Percentiles rank a stretch among this genome's conserved stretches.
Evolutionary conservation across 768 basidiomycete species (phyloP).

Genomic region (Kwoniella mangroviensis): DNA sequence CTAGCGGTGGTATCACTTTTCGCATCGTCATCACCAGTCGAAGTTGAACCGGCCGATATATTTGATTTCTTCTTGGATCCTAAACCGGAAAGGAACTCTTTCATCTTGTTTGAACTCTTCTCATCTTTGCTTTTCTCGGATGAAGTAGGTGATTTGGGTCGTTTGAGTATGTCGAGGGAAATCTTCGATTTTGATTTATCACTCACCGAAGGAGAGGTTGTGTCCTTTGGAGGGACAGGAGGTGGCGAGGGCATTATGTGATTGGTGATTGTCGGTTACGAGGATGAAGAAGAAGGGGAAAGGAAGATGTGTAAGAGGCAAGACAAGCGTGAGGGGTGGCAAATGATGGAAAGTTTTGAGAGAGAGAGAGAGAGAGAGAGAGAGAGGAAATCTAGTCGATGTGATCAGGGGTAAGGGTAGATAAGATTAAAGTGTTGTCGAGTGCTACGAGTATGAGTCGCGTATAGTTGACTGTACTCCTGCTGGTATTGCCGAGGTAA

Average conservation of each 20-base stretch:
- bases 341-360: not conserved
- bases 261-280: not conserved
- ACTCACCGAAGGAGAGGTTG: not conserved
- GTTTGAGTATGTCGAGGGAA: not conserved
- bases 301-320: not conserved
- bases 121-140: constrained; percentile 5
- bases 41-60: not conserved
- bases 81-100: constrained; percentile 19
- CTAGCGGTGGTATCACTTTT: not conserved
- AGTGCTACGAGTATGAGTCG: not conserved
- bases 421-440: constrained; percentile 9
- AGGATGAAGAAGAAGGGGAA: too few relatives aligned
- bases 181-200: not conserved
- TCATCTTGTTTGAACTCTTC: constrained; percentile 10
- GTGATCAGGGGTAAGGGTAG: not conserved
- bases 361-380: not conserved
- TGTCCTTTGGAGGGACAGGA: constrained; percentile 18
- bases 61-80: constrained; percentile 9
- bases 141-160: constrained; percentile 3
- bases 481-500: too few relatives aligned
- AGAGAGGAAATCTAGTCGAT: not conserved
- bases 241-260: constrained; percentile 9
- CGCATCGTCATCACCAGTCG: constrained; percentile 7
- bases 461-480: constrained; percentile 4
- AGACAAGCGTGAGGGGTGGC: not conserved